These are phyloP conservation scores for Botrytis galanthina DNA, from an alignment of 2,329 filamentous ascomycete species.

Conservation along the genomic window DNA sequence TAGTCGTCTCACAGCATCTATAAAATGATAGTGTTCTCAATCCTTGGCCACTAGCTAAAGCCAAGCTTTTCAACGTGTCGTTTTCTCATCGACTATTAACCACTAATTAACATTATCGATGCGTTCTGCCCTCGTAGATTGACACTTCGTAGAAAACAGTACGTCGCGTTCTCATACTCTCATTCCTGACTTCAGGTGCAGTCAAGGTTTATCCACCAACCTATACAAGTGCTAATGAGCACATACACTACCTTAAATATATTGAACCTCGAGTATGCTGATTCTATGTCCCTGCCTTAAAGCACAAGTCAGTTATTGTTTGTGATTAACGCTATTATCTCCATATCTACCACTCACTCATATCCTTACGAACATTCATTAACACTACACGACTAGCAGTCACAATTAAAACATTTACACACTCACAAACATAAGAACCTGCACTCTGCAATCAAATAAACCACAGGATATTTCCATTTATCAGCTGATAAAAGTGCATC, in stretches of 20 bases:
- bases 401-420: background rate
- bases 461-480: background rate
- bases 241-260: accelerated
- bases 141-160: background rate
- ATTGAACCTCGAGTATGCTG: background rate
- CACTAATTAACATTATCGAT: too few relatives aligned
- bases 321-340: background rate
- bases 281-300: background rate
- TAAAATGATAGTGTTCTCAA: background rate
- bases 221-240: accelerated
- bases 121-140: too few relatives aligned
- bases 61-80: background rate
- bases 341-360: background rate
- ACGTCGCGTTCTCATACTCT: background rate
- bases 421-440: background rate
- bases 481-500: background rate
- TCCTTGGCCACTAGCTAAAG: background rate
- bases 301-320: background rate
- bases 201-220: background rate
- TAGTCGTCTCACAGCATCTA: background rate
- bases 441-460: background rate
- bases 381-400: background rate
- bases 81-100: background rate
- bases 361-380: background rate
- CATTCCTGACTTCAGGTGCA: accelerated